phyloP scores from a whole-genome alignment of 1,284 basidiomycete species.

The Cutaneotrichosporon sp. region DNA sequence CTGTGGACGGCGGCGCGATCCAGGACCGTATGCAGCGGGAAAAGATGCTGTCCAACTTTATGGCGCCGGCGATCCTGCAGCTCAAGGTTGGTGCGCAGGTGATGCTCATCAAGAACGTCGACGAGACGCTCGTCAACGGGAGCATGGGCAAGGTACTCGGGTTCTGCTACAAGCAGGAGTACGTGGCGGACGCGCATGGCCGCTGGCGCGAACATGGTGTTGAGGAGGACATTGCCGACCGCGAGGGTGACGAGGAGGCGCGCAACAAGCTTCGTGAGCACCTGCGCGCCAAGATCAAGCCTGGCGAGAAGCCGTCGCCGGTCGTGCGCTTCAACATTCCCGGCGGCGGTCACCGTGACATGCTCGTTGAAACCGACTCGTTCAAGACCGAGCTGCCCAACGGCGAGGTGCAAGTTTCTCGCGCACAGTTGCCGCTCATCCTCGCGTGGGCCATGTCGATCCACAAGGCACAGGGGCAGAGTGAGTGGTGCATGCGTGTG shows the following conservation, averaged over 20 bases:
- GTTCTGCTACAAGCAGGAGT: slow-evolving; percentile 52
- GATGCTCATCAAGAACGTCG: slow-evolving; percentile 71
- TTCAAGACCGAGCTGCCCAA: slow-evolving; percentile 82
- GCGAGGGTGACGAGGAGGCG: slow-evolving; percentile 42
- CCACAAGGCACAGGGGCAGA: slow-evolving; percentile 90
- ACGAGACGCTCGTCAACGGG: slow-evolving; percentile 74
- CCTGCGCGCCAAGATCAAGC: slow-evolving; percentile 22
- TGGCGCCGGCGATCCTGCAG: slow-evolving; percentile 58
- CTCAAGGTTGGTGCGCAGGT: slow-evolving; percentile 63
- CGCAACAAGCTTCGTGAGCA: slow-evolving; percentile 42
- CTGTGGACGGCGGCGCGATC: slow-evolving; percentile 57
- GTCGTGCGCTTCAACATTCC: slow-evolving; percentile 71
- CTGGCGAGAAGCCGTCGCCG: slow-evolving; percentile 54
- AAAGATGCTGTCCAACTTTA: slow-evolving; percentile 66
- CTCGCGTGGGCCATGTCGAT: slow-evolving; percentile 93
- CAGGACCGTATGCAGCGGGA: slow-evolving; percentile 55
- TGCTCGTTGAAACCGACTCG: slow-evolving; percentile 64
- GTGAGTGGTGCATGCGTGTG: slow-evolving; percentile 23
- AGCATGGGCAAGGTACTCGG: slow-evolving; percentile 68
- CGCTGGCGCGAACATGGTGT: slow-evolving; percentile 22
- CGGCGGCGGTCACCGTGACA: slow-evolving; percentile 52
- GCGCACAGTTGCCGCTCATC: slow-evolving; percentile 72
- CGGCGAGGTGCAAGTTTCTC: slow-evolving; percentile 71
- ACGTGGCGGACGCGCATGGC: slow-evolving; percentile 24
- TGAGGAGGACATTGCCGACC: slow-evolving; percentile 18